These are phyloP conservation scores for Anacardium occidentale DNA, from an alignment of 345 rosid genomes.

Conservation along the genomic window DNA sequence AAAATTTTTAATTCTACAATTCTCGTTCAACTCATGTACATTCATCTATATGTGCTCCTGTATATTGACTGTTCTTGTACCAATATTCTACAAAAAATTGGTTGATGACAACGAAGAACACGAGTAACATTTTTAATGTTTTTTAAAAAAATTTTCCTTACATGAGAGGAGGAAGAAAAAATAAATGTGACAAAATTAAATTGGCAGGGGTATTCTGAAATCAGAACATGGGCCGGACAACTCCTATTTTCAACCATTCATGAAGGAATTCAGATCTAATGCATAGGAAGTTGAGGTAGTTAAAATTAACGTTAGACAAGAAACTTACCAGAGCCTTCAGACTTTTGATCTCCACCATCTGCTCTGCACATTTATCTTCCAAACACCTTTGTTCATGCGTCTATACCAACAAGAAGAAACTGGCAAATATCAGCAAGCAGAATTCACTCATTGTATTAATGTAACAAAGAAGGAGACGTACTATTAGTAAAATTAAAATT, in stretches of 20 bases:
- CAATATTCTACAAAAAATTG: not conserved
- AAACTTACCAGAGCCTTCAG: slow-evolving; percentile 58
- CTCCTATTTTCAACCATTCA: not conserved
- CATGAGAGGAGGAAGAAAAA: not conserved
- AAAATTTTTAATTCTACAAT: not conserved
- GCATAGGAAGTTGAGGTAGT: not conserved
- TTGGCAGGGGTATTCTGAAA: not conserved
- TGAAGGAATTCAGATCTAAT: not conserved
- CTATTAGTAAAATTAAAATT: not conserved
- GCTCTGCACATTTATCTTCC: slow-evolving; percentile 59
- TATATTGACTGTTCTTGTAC: not conserved
- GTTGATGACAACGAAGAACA: not conserved
- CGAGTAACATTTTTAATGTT: not conserved
- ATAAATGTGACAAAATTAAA: not conserved
- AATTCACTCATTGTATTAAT: not conserved
- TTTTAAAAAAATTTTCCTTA: not conserved
- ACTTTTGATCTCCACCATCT: slow-evolving; percentile 64
- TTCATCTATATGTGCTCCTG: not conserved
- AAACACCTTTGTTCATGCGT: slow-evolving; percentile 60
- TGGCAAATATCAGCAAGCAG: not conserved
- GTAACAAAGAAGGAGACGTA: not conserved
- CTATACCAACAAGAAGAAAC: slow-evolving; percentile 43
- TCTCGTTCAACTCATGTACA: slow-evolving; percentile 6
- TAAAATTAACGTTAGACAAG: slow-evolving; percentile 1
- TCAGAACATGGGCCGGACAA: not conserved